Percentiles rank a stretch among this genome's conserved stretches.
phyloP scores from a whole-genome alignment of 2,329 filamentous ascomycete species.

The Monosporascus sp. region DNA sequence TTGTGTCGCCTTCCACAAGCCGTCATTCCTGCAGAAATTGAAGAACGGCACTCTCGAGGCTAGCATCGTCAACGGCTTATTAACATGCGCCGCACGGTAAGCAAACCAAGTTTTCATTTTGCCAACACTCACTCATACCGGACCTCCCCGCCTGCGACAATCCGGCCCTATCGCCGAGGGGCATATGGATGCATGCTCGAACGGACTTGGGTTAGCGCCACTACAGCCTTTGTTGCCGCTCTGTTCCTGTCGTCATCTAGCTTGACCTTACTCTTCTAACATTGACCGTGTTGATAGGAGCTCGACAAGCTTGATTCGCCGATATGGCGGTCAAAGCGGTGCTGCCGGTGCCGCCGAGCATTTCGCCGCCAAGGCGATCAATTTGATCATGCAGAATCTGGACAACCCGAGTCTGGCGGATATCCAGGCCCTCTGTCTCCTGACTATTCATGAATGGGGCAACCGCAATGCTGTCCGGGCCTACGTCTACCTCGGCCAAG shows the following conservation, averaged over 20 bases:
- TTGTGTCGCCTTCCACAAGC: constrained; percentile 59
- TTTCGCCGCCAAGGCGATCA: constrained; percentile 53
- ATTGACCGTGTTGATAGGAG: constrained; percentile 33
- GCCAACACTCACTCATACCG: constrained; percentile 7
- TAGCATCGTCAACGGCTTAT: constrained; percentile 52
- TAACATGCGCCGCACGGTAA: constrained; percentile 54
- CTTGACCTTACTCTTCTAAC: background rate
- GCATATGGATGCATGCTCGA: background rate
- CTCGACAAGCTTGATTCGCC: constrained; percentile 50
- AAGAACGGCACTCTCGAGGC: constrained; percentile 51
- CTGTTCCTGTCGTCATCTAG: background rate
- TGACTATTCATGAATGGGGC: constrained; percentile 60
- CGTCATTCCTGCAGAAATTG: constrained; percentile 55
- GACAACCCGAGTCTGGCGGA: constrained; percentile 56
- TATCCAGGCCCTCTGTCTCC: constrained; percentile 55
- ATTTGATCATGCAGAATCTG: constrained; percentile 51
- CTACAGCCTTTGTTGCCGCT: background rate
- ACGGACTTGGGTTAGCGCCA: background rate
- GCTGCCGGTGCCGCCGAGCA: constrained; percentile 51
- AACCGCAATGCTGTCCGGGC: constrained; percentile 56
- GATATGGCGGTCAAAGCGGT: constrained; percentile 48
- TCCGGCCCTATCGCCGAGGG: background rate
- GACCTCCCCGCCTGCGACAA: constrained; percentile 11
- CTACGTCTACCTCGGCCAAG: constrained; percentile 58
- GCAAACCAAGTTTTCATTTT: constrained; percentile 19